Percentiles rank a stretch among this genome's conserved stretches.
phyloP scores from a whole-genome alignment of 805 yeast genomes.

The Ogataea chonburiensis region DNA sequence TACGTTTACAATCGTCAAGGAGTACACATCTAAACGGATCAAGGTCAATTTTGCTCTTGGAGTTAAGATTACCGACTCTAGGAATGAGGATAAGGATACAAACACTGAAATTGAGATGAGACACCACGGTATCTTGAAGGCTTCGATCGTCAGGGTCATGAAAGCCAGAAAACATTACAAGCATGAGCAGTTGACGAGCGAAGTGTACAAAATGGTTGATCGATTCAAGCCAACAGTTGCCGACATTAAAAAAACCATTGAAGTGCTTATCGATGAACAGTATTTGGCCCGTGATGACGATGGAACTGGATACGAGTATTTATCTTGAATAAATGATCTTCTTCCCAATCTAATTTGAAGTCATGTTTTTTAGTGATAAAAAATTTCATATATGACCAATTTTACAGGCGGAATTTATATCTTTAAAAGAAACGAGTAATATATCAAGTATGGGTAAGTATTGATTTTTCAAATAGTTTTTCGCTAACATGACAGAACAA shows the following conservation, averaged over 20 bases:
- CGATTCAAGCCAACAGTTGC: constrained; percentile 84
- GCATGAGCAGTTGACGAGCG: constrained; percentile 80
- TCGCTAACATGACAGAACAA: constrained; percentile 24
- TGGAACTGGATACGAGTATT: constrained; percentile 70
- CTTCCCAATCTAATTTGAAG: constrained; percentile 2
- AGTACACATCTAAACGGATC: constrained; percentile 80
- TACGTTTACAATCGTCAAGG: constrained; percentile 65
- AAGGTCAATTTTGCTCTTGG: constrained; percentile 66
- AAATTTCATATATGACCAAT: constrained; percentile 15
- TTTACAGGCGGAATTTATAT: constrained; percentile 9
- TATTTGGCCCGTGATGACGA: constrained; percentile 75
- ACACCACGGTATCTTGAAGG: constrained; percentile 67
- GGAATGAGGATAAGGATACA: constrained; percentile 75
- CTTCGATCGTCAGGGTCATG: constrained; percentile 95
- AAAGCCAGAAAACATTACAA: constrained; percentile 80
- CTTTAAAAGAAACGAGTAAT: constrained; percentile 4
- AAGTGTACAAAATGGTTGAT: constrained; percentile 80
- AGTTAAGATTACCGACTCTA: constrained; percentile 49
- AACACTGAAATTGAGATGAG: constrained; percentile 73
- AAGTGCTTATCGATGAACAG: constrained; percentile 79
- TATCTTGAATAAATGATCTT: constrained; percentile 48
- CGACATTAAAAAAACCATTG: constrained; percentile 85
- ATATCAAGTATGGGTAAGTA: constrained; percentile 22
- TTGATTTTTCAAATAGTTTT: not conserved
- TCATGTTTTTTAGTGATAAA: constrained; percentile 1